A percentile compares a stretch with the other conserved stretches of the same genome.
phyloP scores from a whole-genome alignment of 495 filamentous ascomycete genomes.

The Trichocladium uniseriatum region DNA sequence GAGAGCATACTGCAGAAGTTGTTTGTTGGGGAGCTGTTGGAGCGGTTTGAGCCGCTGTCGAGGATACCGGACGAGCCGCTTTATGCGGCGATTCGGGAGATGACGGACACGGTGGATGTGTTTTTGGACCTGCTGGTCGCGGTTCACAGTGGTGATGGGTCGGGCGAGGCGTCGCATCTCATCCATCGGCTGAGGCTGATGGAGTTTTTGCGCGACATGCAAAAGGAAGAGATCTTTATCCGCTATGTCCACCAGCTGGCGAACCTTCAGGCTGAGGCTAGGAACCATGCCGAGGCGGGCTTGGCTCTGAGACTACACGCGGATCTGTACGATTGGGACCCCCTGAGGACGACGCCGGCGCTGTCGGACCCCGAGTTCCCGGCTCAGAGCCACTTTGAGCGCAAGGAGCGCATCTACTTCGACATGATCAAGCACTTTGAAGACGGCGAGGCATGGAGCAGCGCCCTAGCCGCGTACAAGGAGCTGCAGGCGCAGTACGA shows the following conservation, averaged over 20 bases:
- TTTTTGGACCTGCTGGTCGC: slow-evolving; percentile 85
- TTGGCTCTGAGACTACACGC: slow-evolving; percentile 85
- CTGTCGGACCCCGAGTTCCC: slow-evolving; percentile 67
- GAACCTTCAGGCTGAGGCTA: slow-evolving; percentile 59
- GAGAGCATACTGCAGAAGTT: slow-evolving; percentile 87
- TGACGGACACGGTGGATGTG: slow-evolving; percentile 79
- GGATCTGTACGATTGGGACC: slow-evolving; percentile 88
- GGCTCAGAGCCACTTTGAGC: slow-evolving; percentile 80
- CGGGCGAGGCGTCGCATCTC: slow-evolving; percentile 65
- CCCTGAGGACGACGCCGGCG: slow-evolving; percentile 54
- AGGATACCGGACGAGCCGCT: slow-evolving; percentile 59
- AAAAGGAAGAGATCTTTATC: slow-evolving; percentile 93
- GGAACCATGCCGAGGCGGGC: slow-evolving; percentile 84
- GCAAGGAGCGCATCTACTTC: slow-evolving; percentile 87
- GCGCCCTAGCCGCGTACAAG: slow-evolving; percentile 80
- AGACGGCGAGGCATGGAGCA: slow-evolving; percentile 84
- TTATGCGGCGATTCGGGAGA: slow-evolving; percentile 62
- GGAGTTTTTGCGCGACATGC: slow-evolving; percentile 96
- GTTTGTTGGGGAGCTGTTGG: slow-evolving; percentile 78
- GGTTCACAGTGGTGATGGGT: slow-evolving; percentile 73
- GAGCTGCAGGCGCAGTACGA: slow-evolving; percentile 89
- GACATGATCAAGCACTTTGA: slow-evolving; percentile 91
- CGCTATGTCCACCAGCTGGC: slow-evolving; percentile 93
- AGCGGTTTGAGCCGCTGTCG: slow-evolving; percentile 66
- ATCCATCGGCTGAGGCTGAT: slow-evolving; percentile 85